A percentile compares a stretch with the other conserved stretches of the same genome.
Conservation (phyloP, 805 yeast species). For the Candida ortonii region DNA sequence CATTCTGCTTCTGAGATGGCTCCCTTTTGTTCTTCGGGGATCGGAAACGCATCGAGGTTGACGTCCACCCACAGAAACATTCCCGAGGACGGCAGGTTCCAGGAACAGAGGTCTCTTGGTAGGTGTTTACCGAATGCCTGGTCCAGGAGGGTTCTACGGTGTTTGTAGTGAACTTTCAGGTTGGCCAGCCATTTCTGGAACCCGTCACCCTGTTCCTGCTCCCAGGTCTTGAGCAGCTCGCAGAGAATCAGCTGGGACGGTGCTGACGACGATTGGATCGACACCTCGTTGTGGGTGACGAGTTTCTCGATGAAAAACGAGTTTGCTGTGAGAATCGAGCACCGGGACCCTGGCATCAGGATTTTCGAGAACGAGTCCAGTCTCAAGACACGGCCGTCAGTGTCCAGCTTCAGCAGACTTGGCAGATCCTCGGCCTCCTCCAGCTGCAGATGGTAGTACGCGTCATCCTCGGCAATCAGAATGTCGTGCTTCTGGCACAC, state of each 20-base stretch:
- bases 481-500: constrained; percentile 67
- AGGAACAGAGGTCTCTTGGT: constrained; percentile 42
- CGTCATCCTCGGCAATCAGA: constrained; percentile 79
- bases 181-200: constrained; percentile 70
- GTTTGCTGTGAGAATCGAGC: constrained; percentile 75
- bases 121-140: constrained; percentile 46
- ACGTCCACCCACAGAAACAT: constrained; percentile 43
- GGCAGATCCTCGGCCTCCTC: constrained; percentile 50
- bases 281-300: constrained; percentile 61
- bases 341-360: constrained; percentile 72
- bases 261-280: constrained; percentile 74
- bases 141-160: constrained; percentile 59
- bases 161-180: constrained; percentile 58
- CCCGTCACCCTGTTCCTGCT: constrained; percentile 44
- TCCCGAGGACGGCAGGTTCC: constrained; percentile 43
- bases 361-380: constrained; percentile 79
- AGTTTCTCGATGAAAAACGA: constrained; percentile 48
- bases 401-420: constrained; percentile 68
- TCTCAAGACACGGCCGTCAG: constrained; percentile 74
- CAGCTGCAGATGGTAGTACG: constrained; percentile 74
- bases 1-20: constrained; percentile 35
- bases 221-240: constrained; percentile 62
- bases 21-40: constrained; percentile 34
- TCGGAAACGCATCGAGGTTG: constrained; percentile 37
- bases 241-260: constrained; percentile 60